Evolutionary conservation across 805 yeast genomes (phyloP).

Genomic region (Candida nanaspora): DNA sequence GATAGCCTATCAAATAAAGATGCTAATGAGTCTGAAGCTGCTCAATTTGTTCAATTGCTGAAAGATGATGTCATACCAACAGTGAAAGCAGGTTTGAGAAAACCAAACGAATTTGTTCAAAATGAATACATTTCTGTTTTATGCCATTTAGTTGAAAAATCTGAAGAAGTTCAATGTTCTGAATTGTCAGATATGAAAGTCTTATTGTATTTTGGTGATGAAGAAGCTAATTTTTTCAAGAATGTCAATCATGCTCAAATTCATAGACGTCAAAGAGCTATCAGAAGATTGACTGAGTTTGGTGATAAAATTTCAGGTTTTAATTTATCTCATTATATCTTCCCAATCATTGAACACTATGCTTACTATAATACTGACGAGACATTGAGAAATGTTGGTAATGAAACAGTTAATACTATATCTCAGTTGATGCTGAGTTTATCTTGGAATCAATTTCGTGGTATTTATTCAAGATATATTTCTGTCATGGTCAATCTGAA

Average conservation of each 20-base stretch:
- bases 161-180: constrained; percentile 24
- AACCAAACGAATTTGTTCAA: constrained; percentile 52
- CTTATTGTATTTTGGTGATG: constrained; percentile 59
- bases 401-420: constrained; percentile 60
- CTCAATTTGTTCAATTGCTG: constrained; percentile 31
- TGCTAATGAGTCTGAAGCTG: constrained; percentile 18
- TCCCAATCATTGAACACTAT: constrained; percentile 82
- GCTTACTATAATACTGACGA: constrained; percentile 58
- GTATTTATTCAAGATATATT: constrained; percentile 64
- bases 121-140: constrained; percentile 65
- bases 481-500: constrained; percentile 15
- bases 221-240: constrained; percentile 56
- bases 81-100: constrained; percentile 60
- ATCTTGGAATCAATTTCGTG: constrained; percentile 75
- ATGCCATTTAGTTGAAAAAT: constrained; percentile 49
- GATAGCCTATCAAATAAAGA: constrained; percentile 40
- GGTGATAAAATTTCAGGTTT: constrained; percentile 40
- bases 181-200: constrained; percentile 63
- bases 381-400: constrained; percentile 50
- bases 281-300: constrained; percentile 47
- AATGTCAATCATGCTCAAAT: constrained; percentile 80
- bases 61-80: constrained; percentile 55
- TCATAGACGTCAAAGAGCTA: constrained; percentile 80
- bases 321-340: constrained; percentile 68
- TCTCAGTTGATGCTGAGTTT: constrained; percentile 50